Evolutionary conservation across 345 rosid genomes (phyloP).

Genomic region (Excoecaria cochinchinensis): DNA sequence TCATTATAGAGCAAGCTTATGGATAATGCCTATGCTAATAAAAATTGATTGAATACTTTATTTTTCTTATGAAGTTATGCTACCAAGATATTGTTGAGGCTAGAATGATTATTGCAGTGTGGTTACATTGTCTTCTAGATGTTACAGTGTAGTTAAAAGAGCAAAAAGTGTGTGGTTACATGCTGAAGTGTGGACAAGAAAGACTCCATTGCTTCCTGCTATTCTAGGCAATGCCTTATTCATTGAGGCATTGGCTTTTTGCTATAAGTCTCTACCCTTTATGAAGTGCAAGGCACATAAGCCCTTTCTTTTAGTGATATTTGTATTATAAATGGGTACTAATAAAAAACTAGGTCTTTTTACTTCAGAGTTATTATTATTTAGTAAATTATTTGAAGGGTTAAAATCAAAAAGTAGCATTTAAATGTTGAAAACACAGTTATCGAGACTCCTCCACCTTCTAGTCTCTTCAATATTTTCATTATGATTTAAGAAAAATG

Average conservation of each 20-base stretch:
- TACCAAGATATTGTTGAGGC: neutral
- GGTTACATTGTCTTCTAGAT: constrained; percentile 35
- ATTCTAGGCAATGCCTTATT: neutral
- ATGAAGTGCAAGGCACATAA: no score
- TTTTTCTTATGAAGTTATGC: neutral
- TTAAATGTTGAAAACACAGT: neutral
- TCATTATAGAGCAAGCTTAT: neutral
- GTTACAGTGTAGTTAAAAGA: no score
- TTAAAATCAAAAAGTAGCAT: neutral
- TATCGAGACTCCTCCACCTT: neutral
- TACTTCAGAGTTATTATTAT: neutral
- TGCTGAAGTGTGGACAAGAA: neutral
- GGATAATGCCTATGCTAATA: neutral
- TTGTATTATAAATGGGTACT: no score
- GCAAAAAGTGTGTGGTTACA: neutral
- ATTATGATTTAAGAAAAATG: neutral
- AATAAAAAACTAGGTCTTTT: neutral
- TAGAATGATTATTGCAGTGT: constrained; percentile 19
- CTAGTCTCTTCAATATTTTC: neutral
- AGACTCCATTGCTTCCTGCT: neutral
- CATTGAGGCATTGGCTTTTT: neutral
- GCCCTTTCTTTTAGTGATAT: no score
- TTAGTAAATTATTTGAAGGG: neutral
- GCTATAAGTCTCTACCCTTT: no score
- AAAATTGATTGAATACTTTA: neutral